phyloP scores from a whole-genome alignment of 495 filamentous ascomycete genomes.

The Aspergillus sclerotioniger region DNA sequence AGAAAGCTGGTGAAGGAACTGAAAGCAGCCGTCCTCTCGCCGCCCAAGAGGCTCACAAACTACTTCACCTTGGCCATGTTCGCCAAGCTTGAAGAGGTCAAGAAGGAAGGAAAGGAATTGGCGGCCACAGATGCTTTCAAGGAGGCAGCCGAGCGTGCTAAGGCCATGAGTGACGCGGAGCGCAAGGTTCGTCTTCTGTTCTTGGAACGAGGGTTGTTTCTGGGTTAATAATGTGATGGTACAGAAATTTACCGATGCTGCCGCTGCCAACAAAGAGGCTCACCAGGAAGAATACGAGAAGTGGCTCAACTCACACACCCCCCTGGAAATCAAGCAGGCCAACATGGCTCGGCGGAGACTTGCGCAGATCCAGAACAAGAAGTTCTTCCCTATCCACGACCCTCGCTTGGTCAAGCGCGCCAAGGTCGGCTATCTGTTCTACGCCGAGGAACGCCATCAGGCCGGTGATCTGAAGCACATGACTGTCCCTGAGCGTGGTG shows the following conservation, averaged over 20 bases:
- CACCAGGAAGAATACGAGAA: constrained; percentile 46
- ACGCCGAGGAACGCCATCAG: constrained; percentile 41
- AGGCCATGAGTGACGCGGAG: constrained; percentile 25
- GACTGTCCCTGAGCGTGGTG: constrained; percentile 19
- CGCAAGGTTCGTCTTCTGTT: constrained; percentile 33
- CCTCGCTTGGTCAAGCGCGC: constrained; percentile 56
- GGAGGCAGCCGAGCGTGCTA: constrained; percentile 20
- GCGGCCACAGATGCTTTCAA: constrained; percentile 16
- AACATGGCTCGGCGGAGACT: constrained; percentile 61
- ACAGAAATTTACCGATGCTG: constrained; percentile 51
- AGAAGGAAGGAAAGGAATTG: background rate
- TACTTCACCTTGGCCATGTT: constrained; percentile 26
- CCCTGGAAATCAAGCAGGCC: constrained; percentile 56
- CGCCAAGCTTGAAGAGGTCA: constrained; percentile 18
- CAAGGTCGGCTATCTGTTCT: constrained; percentile 40
- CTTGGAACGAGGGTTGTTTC: background rate
- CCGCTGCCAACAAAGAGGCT: constrained; percentile 44
- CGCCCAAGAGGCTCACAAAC: constrained; percentile 27
- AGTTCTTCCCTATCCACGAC: constrained; percentile 44
- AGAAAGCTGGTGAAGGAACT: constrained; percentile 27
- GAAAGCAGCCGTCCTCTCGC: constrained; percentile 31
- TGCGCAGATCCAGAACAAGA: constrained; percentile 22
- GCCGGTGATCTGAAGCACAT: constrained; percentile 48
- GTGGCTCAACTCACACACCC: constrained; percentile 61
- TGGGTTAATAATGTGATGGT: background rate